Percentiles rank a stretch among this genome's conserved stretches.
Evolutionary conservation across 768 basidiomycete genomes (phyloP).

Genomic region (Coprinopsis strossmayeri): DNA sequence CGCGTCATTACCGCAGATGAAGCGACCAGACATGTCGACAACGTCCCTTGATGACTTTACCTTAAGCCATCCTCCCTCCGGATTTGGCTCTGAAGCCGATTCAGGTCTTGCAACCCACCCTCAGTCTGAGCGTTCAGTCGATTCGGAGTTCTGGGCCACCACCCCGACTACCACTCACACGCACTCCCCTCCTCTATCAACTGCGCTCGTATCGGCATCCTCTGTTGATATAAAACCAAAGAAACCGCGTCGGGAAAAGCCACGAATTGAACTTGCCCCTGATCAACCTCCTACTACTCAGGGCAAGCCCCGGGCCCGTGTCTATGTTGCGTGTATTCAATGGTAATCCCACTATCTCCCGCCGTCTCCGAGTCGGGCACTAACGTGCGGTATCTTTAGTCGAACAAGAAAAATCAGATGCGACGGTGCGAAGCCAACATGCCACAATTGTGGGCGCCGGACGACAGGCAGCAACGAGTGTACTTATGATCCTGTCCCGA

Average conservation of each 20-base stretch:
- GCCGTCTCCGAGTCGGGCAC: slow-evolving; percentile 4
- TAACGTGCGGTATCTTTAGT: slow-evolving; percentile 28
- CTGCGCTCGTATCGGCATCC: background rate
- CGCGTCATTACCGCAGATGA: slow-evolving; percentile 9
- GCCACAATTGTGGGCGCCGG: slow-evolving; percentile 65
- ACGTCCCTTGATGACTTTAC: slow-evolving; percentile 7
- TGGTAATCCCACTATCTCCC: slow-evolving; percentile 40
- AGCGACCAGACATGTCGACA: slow-evolving; percentile 3
- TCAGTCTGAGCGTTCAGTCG: slow-evolving; percentile 17
- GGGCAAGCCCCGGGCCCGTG: slow-evolving; percentile 68
- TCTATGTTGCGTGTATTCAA: slow-evolving; percentile 75
- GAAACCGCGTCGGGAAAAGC: slow-evolving; percentile 48
- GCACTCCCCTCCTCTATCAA: background rate
- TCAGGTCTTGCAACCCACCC: no score
- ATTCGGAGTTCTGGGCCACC: slow-evolving; percentile 16
- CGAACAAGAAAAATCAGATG: slow-evolving; percentile 77
- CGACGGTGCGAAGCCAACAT: slow-evolving; percentile 72
- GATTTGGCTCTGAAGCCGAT: background rate
- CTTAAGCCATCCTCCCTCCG: background rate
- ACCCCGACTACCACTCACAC: slow-evolving; percentile 3
- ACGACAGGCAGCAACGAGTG: slow-evolving; percentile 41
- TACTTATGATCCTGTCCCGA: slow-evolving; percentile 63
- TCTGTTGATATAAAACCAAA: slow-evolving; percentile 18
- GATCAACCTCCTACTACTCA: slow-evolving; percentile 79
- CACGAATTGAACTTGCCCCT: slow-evolving; percentile 60